Evolutionary conservation across 495 filamentous ascomycete species (phyloP).

Genomic region (Daldinia loculata): DNA sequence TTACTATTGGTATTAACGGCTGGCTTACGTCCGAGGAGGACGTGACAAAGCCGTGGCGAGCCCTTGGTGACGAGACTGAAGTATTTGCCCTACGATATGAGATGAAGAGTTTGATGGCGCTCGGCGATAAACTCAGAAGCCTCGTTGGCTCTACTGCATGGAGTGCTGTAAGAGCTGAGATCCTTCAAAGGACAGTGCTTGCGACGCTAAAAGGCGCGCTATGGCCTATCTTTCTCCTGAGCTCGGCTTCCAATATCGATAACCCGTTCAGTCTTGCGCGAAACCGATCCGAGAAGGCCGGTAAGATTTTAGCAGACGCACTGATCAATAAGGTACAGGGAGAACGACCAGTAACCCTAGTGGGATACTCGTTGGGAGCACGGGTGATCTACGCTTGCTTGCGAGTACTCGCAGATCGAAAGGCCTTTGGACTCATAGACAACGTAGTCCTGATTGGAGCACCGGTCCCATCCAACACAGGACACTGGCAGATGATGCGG

Average conservation of each 20-base stretch:
- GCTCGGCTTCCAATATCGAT: conserved; percentile 71
- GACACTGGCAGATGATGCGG: conserved; percentile 73
- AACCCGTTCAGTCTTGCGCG: conserved; percentile 87
- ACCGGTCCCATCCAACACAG: conserved; percentile 71
- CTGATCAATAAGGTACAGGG: conserved; percentile 86
- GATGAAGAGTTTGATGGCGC: conserved; percentile 72
- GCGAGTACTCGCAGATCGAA: conserved; percentile 69
- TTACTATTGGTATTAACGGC: conserved; percentile 85
- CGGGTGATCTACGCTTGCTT: conserved; percentile 83
- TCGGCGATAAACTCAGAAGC: conserved; percentile 73
- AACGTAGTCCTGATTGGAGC: conserved; percentile 83
- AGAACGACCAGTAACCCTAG: conserved; percentile 81
- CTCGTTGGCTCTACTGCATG: conserved; percentile 78
- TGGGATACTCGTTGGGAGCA: conserved; percentile 87
- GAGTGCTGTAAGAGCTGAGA: conserved; percentile 72
- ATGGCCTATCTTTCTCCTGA: conserved; percentile 78
- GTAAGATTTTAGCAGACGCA: conserved; percentile 82
- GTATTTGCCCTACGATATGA: conserved; percentile 87
- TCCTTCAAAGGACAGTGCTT: conserved; percentile 80
- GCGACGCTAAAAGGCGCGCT: conserved; percentile 74
- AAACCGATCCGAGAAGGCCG: conserved; percentile 81
- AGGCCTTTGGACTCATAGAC: conserved; percentile 82
- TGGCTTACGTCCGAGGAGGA: conserved; percentile 78
- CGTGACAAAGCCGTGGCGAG: conserved; percentile 77
- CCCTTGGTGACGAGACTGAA: conserved; percentile 72